These are phyloP conservation scores for Pyricularia pennisetigena DNA, from an alignment of 2,329 filamentous ascomycete genomes.

Conservation along the genomic window DNA sequence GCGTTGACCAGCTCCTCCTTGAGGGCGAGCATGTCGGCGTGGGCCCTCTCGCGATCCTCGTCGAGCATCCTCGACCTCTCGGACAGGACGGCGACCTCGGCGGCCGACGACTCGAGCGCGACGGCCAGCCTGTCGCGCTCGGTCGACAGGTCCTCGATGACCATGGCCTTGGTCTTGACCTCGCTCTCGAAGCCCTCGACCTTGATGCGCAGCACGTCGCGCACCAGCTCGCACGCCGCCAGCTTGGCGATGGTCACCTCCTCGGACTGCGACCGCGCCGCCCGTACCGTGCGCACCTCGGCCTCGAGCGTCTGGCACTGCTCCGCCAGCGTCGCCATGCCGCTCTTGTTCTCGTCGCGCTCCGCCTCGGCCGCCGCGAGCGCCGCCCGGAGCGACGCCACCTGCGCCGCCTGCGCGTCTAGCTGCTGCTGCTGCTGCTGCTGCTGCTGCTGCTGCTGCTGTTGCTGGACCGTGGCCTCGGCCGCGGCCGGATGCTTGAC, in stretches of 20 bases:
- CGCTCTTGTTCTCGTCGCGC: neutral
- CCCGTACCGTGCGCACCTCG: conserved; percentile 6
- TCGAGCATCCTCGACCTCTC: conserved; percentile 4
- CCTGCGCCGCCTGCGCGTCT: conserved; percentile 1
- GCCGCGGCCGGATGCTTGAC: neutral
- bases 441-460: too few species aligned
- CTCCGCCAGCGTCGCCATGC: conserved; percentile 1
- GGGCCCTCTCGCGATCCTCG: conserved; percentile 1
- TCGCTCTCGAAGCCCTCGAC: conserved; percentile 6
- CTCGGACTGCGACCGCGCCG: conserved; percentile 9
- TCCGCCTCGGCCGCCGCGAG: neutral
- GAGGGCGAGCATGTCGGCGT: conserved; percentile 1
- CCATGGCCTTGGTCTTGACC: conserved; percentile 1
- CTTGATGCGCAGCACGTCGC: conserved; percentile 7
- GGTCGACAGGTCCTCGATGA: neutral
- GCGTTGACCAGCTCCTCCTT: conserved; percentile 1
- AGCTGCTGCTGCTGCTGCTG: neutral
- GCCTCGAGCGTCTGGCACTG: conserved; percentile 7
- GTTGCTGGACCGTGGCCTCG: neutral
- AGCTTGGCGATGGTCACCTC: conserved; percentile 9
- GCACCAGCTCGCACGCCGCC: conserved; percentile 7
- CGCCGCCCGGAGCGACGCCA: neutral
- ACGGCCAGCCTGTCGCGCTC: neutral
- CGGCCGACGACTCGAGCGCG: neutral
- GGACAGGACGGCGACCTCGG: neutral